Base-by-base conservation (phyloP, 768 basidiomycete genomes). In the Naganishia onofrii region DNA sequence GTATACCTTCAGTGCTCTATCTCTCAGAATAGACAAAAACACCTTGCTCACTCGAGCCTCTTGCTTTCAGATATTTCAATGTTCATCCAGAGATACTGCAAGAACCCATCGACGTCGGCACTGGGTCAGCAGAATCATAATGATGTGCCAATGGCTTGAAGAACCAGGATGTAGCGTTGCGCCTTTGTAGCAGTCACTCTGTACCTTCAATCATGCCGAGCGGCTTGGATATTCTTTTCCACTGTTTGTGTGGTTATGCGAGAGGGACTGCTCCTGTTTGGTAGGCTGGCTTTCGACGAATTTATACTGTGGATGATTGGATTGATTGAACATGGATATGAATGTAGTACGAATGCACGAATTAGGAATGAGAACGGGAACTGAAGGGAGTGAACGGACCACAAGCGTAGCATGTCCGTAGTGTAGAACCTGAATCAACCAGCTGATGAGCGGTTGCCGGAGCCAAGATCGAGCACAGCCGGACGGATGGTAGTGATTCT, bases 31-130 rank as follows among this genome's bases (percentile, higher is more conserved):
- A 48, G 28, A 26, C 56, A 29, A 19, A 13, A 19, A 31, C 29
- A 34, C n/a, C 34, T 42, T 32, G 68, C 38, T 36, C 31, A 38
- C 42, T 21, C 66, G 34, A 17, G 17, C 15, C n/a, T 63, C 23
- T 17, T 23, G 12, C 7, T 56, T 58, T 21, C 68, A 86, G 85
- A 51, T 76, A 85, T 71, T 86, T 86, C 76, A 85, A 86, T 64
- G 85, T 86, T 51, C 85, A 86, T 68, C 84, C 86, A 69, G 86
- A 86, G 68, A 74, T 86, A 34, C 71, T 86, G 48, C 28, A 71
- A 52, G 67, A 44, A 56, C 54, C 54, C 10, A 68, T 44, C n/a
- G 67, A 31, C 23, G 65, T 66, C 1, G 65, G 48, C 5, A 44
- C 36, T 13, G 42, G 38, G 19, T 42, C 42, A 2, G n/a, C 57